These are phyloP conservation scores for Rhodotorula diobovata DNA, from an alignment of 768 basidiomycete species.

Conservation along the genomic window DNA sequence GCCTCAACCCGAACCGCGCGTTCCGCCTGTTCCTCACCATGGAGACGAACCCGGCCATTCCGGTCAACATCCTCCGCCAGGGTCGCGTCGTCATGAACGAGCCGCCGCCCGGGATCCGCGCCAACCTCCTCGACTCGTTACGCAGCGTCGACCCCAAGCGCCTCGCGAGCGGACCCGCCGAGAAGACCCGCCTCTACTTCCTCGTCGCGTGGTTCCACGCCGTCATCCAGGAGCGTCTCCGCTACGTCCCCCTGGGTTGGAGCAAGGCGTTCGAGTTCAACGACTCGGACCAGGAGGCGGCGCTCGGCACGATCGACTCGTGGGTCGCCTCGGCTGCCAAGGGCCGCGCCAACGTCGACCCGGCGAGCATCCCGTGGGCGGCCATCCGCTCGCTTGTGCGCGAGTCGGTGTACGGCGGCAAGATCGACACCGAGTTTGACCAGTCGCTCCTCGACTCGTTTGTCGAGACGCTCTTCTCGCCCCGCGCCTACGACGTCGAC, in stretches of 20 bases:
- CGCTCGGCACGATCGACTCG: slow-evolving; percentile 82
- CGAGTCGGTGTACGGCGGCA: slow-evolving; percentile 82
- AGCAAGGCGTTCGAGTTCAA: slow-evolving; percentile 98
- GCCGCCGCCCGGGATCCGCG: slow-evolving; percentile 92
- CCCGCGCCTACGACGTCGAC: slow-evolving; percentile 84
- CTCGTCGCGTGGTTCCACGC: slow-evolving; percentile 99
- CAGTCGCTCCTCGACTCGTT: slow-evolving; percentile 88
- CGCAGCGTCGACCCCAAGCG: slow-evolving; percentile 66
- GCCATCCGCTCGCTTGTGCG: slow-evolving; percentile 90
- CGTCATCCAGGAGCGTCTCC: slow-evolving; percentile 89
- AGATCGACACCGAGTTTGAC: slow-evolving; percentile 92
- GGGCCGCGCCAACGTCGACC: slow-evolving; percentile 87
- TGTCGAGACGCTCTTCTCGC: slow-evolving; percentile 81
- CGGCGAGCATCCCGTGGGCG: slow-evolving; percentile 86
- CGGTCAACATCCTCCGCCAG: slow-evolving; percentile 92
- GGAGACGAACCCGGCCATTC: slow-evolving; percentile 91
- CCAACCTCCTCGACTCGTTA: slow-evolving; percentile 87
- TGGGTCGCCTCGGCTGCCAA: slow-evolving; percentile 78
- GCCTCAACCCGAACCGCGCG: slow-evolving; percentile 75
- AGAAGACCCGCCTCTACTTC: slow-evolving; percentile 91
- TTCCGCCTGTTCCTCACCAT: slow-evolving; percentile 98
- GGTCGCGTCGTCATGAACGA: slow-evolving; percentile 98
- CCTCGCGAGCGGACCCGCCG: slow-evolving; percentile 77
- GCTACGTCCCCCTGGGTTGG: slow-evolving; percentile 95
- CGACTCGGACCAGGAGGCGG: slow-evolving; percentile 93